Conservation (phyloP, 768 basidiomycete genomes). For the Psilocybe tampanensis region DNA sequence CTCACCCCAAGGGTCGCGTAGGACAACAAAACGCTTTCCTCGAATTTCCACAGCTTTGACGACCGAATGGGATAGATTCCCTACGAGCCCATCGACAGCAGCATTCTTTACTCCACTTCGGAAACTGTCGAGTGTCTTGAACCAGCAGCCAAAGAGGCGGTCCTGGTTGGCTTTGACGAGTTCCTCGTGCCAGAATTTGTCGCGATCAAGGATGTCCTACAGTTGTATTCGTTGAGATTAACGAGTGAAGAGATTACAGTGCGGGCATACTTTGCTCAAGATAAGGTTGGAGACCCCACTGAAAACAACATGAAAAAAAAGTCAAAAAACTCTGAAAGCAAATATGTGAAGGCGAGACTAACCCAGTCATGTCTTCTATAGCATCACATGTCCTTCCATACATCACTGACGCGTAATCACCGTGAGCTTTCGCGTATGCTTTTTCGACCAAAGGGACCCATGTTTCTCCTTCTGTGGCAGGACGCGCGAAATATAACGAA, state of each 20-base stretch:
- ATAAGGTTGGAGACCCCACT: conserved; percentile 29
- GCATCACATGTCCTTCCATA: conserved; percentile 50
- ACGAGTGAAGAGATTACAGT: neutral
- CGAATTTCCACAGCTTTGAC: conserved; percentile 47
- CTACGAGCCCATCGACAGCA: conserved; percentile 40
- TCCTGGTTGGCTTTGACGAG: conserved; percentile 47
- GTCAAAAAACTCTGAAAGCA: neutral
- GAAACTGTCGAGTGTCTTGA: conserved; percentile 31
- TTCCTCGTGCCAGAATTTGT: conserved; percentile 54
- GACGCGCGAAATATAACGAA: conserved; percentile 51
- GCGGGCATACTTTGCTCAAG: conserved; percentile 22
- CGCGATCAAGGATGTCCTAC: conserved; percentile 51
- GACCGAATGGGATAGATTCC: conserved; percentile 52
- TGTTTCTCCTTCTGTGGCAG: conserved; percentile 48
- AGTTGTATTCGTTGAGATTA: neutral
- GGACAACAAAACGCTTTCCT: conserved; percentile 52
- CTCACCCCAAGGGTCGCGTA: conserved; percentile 57
- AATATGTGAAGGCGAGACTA: neutral
- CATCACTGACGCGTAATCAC: conserved; percentile 44
- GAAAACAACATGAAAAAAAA: conserved; percentile 27
- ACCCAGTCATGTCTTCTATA: conserved; percentile 63
- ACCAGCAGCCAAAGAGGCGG: conserved; percentile 51
- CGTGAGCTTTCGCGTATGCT: conserved; percentile 60
- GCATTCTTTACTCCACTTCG: conserved; percentile 26
- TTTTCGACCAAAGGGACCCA: conserved; percentile 64